Evolutionary conservation across 2,329 filamentous ascomycete genomes (phyloP), one percentile per base, ranked within the genome.

Genomic region (Stemphylium lycopersici): DNA sequence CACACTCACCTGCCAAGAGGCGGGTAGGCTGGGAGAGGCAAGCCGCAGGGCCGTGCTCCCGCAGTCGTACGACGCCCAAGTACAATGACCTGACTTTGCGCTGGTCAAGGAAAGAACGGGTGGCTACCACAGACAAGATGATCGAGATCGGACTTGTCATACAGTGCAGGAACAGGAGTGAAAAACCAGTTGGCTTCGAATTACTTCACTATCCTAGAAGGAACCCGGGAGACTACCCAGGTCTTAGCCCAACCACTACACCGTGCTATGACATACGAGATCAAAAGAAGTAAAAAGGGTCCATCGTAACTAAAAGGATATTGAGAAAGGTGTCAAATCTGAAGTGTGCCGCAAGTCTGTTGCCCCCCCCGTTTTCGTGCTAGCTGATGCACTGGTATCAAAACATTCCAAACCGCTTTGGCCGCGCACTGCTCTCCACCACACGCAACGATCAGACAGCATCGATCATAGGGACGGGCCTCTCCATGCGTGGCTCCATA

Each of bases 381-480:
- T 67, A 66, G 65, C 58, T 61, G 57, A 66, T 73, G 71, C 71
- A 73, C 70, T 73, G 71, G 71, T 74, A 74, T 74, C 71, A 74
- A 70, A 68, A 68, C 55, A 60, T 65, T 56, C 57, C 63, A 63
- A 66, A 55, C 55, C 55, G 22, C 48, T 42, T 20, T 44, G 31
- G 38, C 49, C 49, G 33, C 44, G 13, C 48, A 33, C 32, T 34
- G 18, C 20, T 26, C 29, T 32, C 37, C 22, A 32, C 42, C n/a
- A 24, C 32, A 26, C 51, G 31, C 38, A 33, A 8, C 48, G 26
- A 42, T 62, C 55, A 71, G 33, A 68, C 52, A 40, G 60, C 44
- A 61, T 71, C 68, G 39, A 69, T 61, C 43, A 68, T 66, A 4
- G 65, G 62, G 38, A 56, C 55, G 16, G 54, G 59, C 44, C 62